These are phyloP conservation scores for Trichoderma asperellum DNA, from an alignment of 2,329 filamentous ascomycete species.

Conservation along the genomic window DNA sequence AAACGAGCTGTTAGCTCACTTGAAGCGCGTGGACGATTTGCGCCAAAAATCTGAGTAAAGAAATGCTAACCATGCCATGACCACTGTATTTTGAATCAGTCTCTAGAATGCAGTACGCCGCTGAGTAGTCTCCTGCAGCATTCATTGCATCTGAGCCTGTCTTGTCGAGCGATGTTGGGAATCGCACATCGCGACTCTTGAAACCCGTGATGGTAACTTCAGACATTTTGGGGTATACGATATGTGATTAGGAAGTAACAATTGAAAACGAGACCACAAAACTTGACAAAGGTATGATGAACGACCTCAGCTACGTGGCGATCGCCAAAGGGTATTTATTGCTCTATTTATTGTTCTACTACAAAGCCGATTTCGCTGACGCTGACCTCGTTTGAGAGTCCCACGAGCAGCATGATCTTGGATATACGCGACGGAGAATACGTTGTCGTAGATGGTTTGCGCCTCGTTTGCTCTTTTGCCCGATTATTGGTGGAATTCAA, in stretches of 20 bases:
- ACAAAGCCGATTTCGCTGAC: slow-evolving; percentile 5
- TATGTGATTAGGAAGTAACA: neutral
- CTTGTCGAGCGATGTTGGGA: slow-evolving; percentile 91
- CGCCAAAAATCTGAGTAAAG: neutral
- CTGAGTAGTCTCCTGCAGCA: slow-evolving; percentile 86
- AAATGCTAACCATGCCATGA: slow-evolving; percentile 71
- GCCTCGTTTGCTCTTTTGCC: neutral
- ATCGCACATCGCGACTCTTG: slow-evolving; percentile 73
- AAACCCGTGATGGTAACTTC: slow-evolving; percentile 75
- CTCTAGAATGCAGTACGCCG: slow-evolving; percentile 90
- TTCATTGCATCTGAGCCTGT: slow-evolving; percentile 99
- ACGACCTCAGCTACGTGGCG: neutral
- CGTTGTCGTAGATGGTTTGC: neutral
- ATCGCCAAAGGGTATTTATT: slow-evolving; percentile 17
- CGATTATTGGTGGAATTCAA: slow-evolving; percentile 16
- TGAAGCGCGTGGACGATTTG: neutral
- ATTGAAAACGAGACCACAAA: neutral
- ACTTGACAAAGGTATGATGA: neutral
- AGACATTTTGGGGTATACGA: slow-evolving; percentile 29
- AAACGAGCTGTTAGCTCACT: neutral
- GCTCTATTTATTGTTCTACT: neutral
- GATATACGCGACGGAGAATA: slow-evolving; percentile 24
- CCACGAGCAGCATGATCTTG: neutral
- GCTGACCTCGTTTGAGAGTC: no score
- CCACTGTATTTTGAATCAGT: slow-evolving; percentile 74